Evolutionary conservation across 805 yeast genomes (phyloP), one percentile per base, ranked within the genome.

Genomic region (Lipomyces yamanashiensis): DNA sequence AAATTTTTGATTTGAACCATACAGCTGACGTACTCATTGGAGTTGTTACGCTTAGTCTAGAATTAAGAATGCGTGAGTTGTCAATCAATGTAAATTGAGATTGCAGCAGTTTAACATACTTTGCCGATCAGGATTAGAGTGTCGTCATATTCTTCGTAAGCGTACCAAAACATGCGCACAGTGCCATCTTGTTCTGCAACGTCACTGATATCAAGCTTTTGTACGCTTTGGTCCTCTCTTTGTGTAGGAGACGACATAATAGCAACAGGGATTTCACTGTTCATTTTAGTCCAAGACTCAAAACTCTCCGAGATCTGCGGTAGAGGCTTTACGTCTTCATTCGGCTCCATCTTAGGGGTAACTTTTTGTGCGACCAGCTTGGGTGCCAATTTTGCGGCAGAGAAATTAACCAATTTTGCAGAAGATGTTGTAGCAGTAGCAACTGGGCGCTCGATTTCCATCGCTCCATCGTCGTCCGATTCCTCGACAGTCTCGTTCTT

Each of bases 141-240:
- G 69, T 82, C 82, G 63, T 87, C 89, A 12, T 88, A 85, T 73
- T 93, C 98, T 28, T 88, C 81, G 74, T 86, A 92, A 75, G 95
- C 99, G 37, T 89, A 77, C 98, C 98, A 95, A 75, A 83, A 95
- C 87, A 93, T 86, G 70, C 84, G 84, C 73, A 92, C 82, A 0
- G 80, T 69, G 50, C 82, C 83, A 2, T 79, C 75, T n/a, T 76
- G 75, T 8, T 80, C 76, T 40, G 76, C 75, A 15, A 79, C 77
- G 23, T 81, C 74, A 49, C 71, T 69, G 5, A 71, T 72, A 39
- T 70, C 54, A 62, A 75, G 51, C 69, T 75, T 62, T 62, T 65
- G 36, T 33, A 59, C 41, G 13, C 66, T 49, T 8, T 47, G 9
- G 9, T 58, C 58, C 9, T 60, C 48, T 17, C 39, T 54, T 15